These are phyloP conservation scores for Clavaria fumosa DNA, from an alignment of 768 basidiomycete genomes.

Conservation along the genomic window DNA sequence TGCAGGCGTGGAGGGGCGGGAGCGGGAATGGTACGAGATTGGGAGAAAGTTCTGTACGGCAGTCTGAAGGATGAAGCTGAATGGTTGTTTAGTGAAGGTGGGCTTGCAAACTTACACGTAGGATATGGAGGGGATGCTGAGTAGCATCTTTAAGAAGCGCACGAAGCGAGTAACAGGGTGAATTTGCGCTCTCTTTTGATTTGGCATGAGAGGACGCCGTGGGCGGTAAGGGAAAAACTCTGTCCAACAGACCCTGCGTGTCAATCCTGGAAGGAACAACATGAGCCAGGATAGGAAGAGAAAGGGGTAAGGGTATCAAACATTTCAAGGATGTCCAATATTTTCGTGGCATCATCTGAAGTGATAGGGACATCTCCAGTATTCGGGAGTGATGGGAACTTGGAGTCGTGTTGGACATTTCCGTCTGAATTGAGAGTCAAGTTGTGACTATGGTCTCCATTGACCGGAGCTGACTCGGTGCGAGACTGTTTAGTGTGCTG, in stretches of 20 bases:
- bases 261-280: slow-evolving; percentile 34
- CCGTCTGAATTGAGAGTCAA: slow-evolving; percentile 6
- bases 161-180: slow-evolving; percentile 34
- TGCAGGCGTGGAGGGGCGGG: slow-evolving; percentile 45
- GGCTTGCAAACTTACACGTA: slow-evolving; percentile 33
- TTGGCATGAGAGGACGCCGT: slow-evolving; percentile 22
- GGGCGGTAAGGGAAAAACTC: slow-evolving; percentile 47
- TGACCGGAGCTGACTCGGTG: no score
- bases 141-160: slow-evolving; percentile 38
- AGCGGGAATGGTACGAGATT: slow-evolving; percentile 49
- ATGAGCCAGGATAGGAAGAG: not conserved
- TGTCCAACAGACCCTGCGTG: slow-evolving; percentile 63
- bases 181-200: slow-evolving; percentile 18
- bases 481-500: slow-evolving; percentile 35
- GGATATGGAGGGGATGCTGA: slow-evolving; percentile 35
- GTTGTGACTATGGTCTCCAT: no score
- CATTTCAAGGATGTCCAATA: slow-evolving; percentile 40
- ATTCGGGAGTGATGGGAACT: slow-evolving; percentile 17
- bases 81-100: slow-evolving; percentile 10
- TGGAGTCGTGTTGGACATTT: slow-evolving; percentile 1
- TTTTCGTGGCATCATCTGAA: slow-evolving; percentile 29
- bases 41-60: slow-evolving; percentile 57
- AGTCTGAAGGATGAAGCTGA: slow-evolving; percentile 24
- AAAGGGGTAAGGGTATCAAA: slow-evolving; percentile 16
- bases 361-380: slow-evolving; percentile 34